Evolutionary conservation across 1,284 basidiomycete genomes (phyloP).

Genomic region (Ceratobasidium sp.): DNA sequence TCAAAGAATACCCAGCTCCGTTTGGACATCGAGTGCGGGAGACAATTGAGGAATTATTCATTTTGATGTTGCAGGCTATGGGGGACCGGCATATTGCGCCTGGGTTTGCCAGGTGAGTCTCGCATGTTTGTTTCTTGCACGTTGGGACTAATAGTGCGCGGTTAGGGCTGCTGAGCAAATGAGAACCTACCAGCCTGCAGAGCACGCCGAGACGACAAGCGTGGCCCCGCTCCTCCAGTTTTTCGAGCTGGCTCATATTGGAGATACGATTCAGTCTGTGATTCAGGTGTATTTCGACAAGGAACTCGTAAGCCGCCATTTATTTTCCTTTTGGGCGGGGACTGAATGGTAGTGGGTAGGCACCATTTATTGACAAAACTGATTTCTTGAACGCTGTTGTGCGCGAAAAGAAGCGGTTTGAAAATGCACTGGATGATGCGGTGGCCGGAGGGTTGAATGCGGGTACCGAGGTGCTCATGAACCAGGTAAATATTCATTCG

Average conservation of each 20-base stretch:
- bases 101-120: conserved; percentile 85
- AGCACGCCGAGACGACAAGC: conserved; percentile 79
- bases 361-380: conserved; percentile 86
- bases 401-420: conserved; percentile 96
- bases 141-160: neutral
- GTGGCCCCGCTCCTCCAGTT: conserved; percentile 96
- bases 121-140: conserved; percentile 26
- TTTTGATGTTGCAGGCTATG: conserved; percentile 82
- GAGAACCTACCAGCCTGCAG: conserved; percentile 86
- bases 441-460: conserved; percentile 95
- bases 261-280: conserved; percentile 98
- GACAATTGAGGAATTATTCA: conserved; percentile 93
- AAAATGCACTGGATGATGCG: conserved; percentile 89
- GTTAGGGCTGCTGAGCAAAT: conserved; percentile 85
- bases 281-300: conserved; percentile 98
- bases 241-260: conserved; percentile 97
- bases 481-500: conserved; percentile 70
- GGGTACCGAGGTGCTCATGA: conserved; percentile 96
- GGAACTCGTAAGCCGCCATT: conserved; percentile 72
- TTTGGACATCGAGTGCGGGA: conserved; percentile 86
- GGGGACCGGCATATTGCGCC: conserved; percentile 83
- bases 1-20: conserved; percentile 84
- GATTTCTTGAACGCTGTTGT: conserved; percentile 96
- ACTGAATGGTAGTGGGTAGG: conserved; percentile 60
- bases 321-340: neutral